Evolutionary conservation across 768 basidiomycete genomes (phyloP).

Genomic region (Termitomyces sp.): DNA sequence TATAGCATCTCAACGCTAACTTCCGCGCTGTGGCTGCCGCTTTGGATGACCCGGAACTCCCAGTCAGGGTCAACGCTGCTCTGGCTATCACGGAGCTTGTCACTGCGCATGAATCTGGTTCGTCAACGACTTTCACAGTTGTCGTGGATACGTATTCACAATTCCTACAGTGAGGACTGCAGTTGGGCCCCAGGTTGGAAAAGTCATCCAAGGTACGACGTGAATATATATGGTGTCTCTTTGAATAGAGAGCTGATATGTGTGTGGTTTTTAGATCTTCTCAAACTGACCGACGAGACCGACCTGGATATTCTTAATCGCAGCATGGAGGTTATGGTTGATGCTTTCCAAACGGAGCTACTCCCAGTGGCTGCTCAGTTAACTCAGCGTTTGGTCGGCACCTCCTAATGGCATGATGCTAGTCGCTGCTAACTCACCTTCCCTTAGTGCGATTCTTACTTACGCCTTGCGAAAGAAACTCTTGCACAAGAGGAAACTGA

Average conservation of each 20-base stretch:
- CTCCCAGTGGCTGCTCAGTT: constrained; percentile 83
- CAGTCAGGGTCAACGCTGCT: constrained; percentile 81
- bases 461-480: constrained; percentile 72
- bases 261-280: constrained; percentile 50
- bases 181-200: constrained; percentile 75
- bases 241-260: background rate
- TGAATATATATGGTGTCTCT: background rate
- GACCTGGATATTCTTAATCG: constrained; percentile 82
- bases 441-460: constrained; percentile 74
- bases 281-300: constrained; percentile 88
- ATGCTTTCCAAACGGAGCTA: constrained; percentile 80
- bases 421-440: background rate
- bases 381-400: constrained; percentile 67
- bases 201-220: constrained; percentile 76
- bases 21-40: constrained; percentile 64
- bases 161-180: constrained; percentile 53
- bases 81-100: constrained; percentile 80
- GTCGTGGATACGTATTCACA: background rate
- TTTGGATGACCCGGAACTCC: constrained; percentile 75
- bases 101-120: constrained; percentile 57
- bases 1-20: constrained; percentile 57
- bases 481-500: constrained; percentile 52
- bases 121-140: constrained; percentile 13
- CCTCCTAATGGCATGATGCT: background rate
- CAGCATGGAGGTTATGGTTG: constrained; percentile 85